phyloP scores from a whole-genome alignment of 2,329 filamentous ascomycete species.

The Nigrospora sphaerica region DNA sequence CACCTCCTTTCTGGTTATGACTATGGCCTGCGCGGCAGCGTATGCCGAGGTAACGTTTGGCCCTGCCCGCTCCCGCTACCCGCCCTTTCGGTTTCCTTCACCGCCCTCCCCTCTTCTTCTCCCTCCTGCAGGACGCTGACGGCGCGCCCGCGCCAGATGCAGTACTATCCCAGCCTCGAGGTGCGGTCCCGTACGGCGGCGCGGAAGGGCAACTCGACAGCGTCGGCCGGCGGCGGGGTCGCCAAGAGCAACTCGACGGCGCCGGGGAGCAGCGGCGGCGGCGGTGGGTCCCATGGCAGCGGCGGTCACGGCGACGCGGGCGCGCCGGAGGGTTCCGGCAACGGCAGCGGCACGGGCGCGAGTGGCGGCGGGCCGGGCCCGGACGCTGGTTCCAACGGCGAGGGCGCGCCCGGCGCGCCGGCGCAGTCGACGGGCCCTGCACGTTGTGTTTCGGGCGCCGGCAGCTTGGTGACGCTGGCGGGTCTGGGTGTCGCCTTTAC shows the following conservation, averaged over 20 bases:
- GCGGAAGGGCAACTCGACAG: neutral
- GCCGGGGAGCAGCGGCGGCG: neutral
- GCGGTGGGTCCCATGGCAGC: neutral
- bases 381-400: no score
- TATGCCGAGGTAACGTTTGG: slow-evolving; percentile 3
- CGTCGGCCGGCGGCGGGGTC: neutral
- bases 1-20: neutral
- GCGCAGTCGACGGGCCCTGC: neutral
- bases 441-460: neutral
- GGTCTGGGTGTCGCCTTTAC: slow-evolving; percentile 4
- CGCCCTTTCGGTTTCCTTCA: no score
- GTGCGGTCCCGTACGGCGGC: neutral
- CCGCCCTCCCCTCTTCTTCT: no score
- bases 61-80: no score
- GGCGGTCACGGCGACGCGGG: neutral
- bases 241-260: neutral
- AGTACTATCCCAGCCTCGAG: neutral
- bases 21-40: neutral
- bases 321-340: neutral
- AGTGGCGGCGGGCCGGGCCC: no score
- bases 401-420: neutral
- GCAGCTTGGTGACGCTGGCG: slow-evolving; percentile 3
- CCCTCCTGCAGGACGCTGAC: neutral
- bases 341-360: neutral
- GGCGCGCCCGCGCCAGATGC: neutral